A percentile compares a stretch with the other conserved stretches of the same genome.
These are phyloP conservation scores for Triticum monococcum DNA, from an alignment of 176 grass and related monocot genomes.

Conservation along the genomic window DNA sequence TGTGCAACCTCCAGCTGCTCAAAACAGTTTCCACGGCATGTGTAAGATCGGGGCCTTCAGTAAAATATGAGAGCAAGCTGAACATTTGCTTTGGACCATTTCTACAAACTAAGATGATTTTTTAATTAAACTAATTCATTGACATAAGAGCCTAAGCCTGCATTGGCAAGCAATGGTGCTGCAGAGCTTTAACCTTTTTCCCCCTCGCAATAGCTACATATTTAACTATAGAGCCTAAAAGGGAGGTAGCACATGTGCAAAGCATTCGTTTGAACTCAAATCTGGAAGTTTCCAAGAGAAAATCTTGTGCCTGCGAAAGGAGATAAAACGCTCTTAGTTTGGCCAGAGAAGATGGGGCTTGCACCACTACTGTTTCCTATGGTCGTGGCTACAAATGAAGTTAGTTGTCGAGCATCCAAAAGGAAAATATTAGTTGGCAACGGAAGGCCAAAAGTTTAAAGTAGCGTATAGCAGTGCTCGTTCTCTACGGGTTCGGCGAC, in stretches of 20 bases:
- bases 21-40: background rate
- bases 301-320: background rate
- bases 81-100: background rate
- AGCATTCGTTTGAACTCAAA: too few species aligned
- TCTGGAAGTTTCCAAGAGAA: background rate
- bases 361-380: background rate
- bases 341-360: background rate
- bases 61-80: background rate
- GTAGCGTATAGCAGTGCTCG: background rate
- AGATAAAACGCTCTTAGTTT: background rate
- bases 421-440: slow-evolving; percentile 6
- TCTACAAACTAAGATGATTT: background rate
- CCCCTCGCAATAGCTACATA: background rate
- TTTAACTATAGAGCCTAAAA: background rate
- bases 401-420: background rate
- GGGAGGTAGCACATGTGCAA: too few species aligned
- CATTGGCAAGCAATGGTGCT: background rate
- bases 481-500: background rate
- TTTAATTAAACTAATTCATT: background rate
- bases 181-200: background rate
- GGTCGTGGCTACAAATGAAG: background rate
- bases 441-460: background rate
- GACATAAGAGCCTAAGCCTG: background rate
- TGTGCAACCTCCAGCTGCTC: background rate
- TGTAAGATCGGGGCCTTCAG: background rate